phyloP scores from a whole-genome alignment of 768 basidiomycete species.

The Trametes punicea region DNA sequence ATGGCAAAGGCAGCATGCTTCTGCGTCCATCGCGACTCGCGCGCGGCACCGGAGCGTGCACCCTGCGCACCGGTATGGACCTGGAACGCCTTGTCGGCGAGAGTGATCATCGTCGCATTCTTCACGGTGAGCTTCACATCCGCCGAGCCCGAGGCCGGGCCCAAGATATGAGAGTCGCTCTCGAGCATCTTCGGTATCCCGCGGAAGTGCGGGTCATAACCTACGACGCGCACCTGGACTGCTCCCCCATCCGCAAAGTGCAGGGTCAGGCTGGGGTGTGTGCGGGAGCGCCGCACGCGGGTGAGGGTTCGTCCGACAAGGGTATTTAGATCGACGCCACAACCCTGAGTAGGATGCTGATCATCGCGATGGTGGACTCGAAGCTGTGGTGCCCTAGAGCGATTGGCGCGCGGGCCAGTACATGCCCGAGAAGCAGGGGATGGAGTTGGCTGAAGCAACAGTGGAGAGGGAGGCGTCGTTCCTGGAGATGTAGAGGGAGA shows the following conservation, averaged over 20 bases:
- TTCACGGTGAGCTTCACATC: slow-evolving; percentile 40
- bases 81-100: slow-evolving; percentile 59
- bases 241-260: slow-evolving; percentile 35
- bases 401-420: background rate
- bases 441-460: background rate
- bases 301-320: slow-evolving; percentile 34
- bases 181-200: slow-evolving; percentile 61
- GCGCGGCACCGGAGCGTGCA: slow-evolving; percentile 22
- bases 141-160: slow-evolving; percentile 26
- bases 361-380: background rate
- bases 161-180: slow-evolving; percentile 45
- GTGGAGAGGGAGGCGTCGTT: slow-evolving; percentile 5
- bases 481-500: slow-evolving; percentile 15
- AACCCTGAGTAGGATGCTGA: background rate
- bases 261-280: slow-evolving; percentile 36
- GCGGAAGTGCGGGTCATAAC: slow-evolving; percentile 53
- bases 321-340: slow-evolving; percentile 30
- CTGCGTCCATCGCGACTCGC: slow-evolving; percentile 42
- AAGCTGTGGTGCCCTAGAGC: background rate
- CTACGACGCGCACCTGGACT: slow-evolving; percentile 53
- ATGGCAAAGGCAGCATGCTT: slow-evolving; percentile 48
- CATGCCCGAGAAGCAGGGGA: background rate
- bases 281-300: slow-evolving; percentile 30
- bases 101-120: slow-evolving; percentile 50
- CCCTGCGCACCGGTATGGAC: slow-evolving; percentile 1